These are phyloP conservation scores for Fusarium veterinarium DNA, from an alignment of 2,329 filamentous ascomycete species.

Conservation along the genomic window DNA sequence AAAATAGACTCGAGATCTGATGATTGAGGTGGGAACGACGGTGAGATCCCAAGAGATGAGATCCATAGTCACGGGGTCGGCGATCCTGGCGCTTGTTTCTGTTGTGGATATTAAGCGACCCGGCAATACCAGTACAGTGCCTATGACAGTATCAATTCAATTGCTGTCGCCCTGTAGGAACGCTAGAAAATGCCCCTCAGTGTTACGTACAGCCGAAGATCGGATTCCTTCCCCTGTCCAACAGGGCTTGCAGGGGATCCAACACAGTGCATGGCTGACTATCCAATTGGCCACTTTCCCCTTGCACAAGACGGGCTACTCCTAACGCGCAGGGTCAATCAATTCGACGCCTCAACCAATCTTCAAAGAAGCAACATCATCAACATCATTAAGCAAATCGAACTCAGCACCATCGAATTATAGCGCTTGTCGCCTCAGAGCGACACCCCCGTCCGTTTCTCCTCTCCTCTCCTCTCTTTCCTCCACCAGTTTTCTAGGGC, in stretches of 20 bases:
- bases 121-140: slow-evolving; percentile 3
- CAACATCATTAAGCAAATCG: not conserved
- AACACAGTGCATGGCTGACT: slow-evolving; percentile 8
- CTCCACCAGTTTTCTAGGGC: not conserved
- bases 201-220: slow-evolving; percentile 8
- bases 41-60: not conserved
- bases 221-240: not conserved
- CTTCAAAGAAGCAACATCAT: slow-evolving; percentile 32
- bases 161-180: not conserved
- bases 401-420: slow-evolving; percentile 5
- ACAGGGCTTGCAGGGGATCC: not conserved
- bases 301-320: not conserved
- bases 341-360: slow-evolving; percentile 15
- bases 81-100: slow-evolving; percentile 21
- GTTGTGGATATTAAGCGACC: slow-evolving; percentile 3
- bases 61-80: slow-evolving; percentile 12
- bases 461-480: not conserved
- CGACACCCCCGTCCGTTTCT: not conserved
- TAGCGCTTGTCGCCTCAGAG: slow-evolving; percentile 1
- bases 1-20: not conserved
- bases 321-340: slow-evolving; percentile 13
- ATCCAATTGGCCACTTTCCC: slow-evolving; percentile 21
- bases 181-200: slow-evolving; percentile 14
- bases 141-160: not conserved
- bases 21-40: slow-evolving; percentile 31